Evolutionary conservation across 495 filamentous ascomycete genomes (phyloP).

Genomic region (Penicillium riverlandense): DNA sequence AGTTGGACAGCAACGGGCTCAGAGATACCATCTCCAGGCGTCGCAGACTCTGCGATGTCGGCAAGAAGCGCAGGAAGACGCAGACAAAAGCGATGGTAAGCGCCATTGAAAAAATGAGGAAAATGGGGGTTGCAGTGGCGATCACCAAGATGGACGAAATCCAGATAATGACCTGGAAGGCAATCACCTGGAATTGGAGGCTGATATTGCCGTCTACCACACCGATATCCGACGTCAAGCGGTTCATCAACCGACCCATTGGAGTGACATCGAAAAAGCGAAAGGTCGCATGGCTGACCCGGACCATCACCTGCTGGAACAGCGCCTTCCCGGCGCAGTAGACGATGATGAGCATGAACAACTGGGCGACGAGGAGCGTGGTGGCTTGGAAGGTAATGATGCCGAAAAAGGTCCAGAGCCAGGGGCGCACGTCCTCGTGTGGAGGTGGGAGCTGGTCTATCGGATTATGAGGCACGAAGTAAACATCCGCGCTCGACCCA

Average conservation of each 20-base stretch:
- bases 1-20: slow-evolving; percentile 77
- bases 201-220: slow-evolving; percentile 76
- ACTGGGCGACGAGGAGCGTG: slow-evolving; percentile 44
- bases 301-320: slow-evolving; percentile 59
- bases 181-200: slow-evolving; percentile 56
- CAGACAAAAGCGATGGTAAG: slow-evolving; percentile 57
- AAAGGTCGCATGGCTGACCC: slow-evolving; percentile 71
- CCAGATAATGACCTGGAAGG: slow-evolving; percentile 61
- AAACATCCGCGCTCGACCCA: slow-evolving; percentile 6
- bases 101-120: slow-evolving; percentile 60
- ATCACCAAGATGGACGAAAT: slow-evolving; percentile 65
- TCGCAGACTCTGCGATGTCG: slow-evolving; percentile 73
- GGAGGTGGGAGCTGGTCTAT: slow-evolving; percentile 59
- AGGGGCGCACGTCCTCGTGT: slow-evolving; percentile 59
- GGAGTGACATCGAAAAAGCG: slow-evolving; percentile 84
- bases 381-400: slow-evolving; percentile 54
- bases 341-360: slow-evolving; percentile 59
- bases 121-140: slow-evolving; percentile 62
- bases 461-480: slow-evolving; percentile 21
- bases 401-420: slow-evolving; percentile 60
- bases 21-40: slow-evolving; percentile 79
- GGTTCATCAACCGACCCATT: slow-evolving; percentile 78
- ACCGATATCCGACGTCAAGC: slow-evolving; percentile 77
- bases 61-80: slow-evolving; percentile 68
- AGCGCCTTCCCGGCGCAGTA: slow-evolving; percentile 68